Conservation (phyloP, 2,329 filamentous ascomycete genomes). For the Cucurbitaria berberidis region DNA sequence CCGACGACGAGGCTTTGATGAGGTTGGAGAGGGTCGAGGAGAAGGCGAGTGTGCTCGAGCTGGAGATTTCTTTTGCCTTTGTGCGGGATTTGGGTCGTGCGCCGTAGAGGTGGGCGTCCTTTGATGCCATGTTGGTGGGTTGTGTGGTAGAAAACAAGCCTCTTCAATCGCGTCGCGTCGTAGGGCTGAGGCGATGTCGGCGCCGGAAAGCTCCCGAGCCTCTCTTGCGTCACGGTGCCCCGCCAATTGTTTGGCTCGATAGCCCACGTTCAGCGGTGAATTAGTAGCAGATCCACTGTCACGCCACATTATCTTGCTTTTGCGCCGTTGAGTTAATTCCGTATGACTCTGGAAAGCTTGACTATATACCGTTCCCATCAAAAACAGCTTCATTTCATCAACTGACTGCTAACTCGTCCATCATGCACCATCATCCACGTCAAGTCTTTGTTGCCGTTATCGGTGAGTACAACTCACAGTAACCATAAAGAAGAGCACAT, state of each 20-base stretch:
- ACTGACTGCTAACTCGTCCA: slow-evolving; percentile 21
- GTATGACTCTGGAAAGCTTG: not conserved
- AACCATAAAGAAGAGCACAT: not conserved
- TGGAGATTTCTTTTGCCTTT: slow-evolving; percentile 68
- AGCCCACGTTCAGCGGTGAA: slow-evolving; percentile 19
- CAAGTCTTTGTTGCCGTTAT: slow-evolving; percentile 57
- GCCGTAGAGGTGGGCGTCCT: slow-evolving; percentile 77
- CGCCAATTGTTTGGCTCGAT: slow-evolving; percentile 26
- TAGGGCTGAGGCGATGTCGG: slow-evolving; percentile 34
- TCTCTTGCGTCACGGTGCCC: slow-evolving; percentile 25
- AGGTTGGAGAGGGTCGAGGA: slow-evolving; percentile 85
- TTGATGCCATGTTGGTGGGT: slow-evolving; percentile 38
- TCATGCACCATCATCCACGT: slow-evolving; percentile 50
- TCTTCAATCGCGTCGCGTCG: slow-evolving; percentile 11
- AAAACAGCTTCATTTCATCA: slow-evolving; percentile 4
- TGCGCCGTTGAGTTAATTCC: not conserved
- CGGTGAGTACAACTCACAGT: slow-evolving; percentile 36
- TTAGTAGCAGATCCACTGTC: slow-evolving; percentile 15
- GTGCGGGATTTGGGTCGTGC: slow-evolving; percentile 65
- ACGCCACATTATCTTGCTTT: not conserved
- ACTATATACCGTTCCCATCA: slow-evolving; percentile 1
- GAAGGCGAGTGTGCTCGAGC: slow-evolving; percentile 79
- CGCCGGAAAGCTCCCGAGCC: slow-evolving; percentile 24
- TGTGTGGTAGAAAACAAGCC: slow-evolving; percentile 1
- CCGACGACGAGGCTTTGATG: slow-evolving; percentile 61